Conservation (phyloP, 2,329 filamentous ascomycete genomes). For the Alternaria burnsii region DNA sequence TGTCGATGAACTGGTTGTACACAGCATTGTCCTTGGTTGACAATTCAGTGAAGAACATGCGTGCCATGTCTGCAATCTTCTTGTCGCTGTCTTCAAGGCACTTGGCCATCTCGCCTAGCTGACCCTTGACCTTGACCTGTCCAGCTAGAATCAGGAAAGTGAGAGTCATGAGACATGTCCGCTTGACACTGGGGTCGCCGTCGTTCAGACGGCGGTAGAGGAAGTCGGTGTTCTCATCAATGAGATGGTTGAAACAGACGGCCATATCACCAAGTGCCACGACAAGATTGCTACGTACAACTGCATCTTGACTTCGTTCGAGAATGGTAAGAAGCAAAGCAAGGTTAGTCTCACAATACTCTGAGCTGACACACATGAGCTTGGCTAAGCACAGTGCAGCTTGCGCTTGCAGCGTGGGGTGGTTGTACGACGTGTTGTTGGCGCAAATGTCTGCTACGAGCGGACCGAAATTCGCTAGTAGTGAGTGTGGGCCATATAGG, state of each 20-base stretch:
- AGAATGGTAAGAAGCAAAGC: slow-evolving; percentile 97
- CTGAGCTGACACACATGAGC: slow-evolving; percentile 96
- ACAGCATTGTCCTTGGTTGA: slow-evolving; percentile 98
- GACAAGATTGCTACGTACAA: slow-evolving; percentile 93
- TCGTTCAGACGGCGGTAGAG: slow-evolving; percentile 93
- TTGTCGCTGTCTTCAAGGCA: slow-evolving; percentile 97
- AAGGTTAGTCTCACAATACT: slow-evolving; percentile 94
- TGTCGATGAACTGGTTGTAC: slow-evolving; percentile 99
- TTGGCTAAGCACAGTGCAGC: slow-evolving; percentile 95
- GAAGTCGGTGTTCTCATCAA: slow-evolving; percentile 99
- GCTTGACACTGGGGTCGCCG: slow-evolving; percentile 86
- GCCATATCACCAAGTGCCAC: slow-evolving; percentile 99
- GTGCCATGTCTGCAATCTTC: slow-evolving; percentile 87
- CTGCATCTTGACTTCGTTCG: slow-evolving; percentile 90
- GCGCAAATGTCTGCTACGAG: slow-evolving; percentile 88
- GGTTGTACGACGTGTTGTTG: slow-evolving; percentile 91
- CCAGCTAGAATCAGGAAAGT: slow-evolving; percentile 97
- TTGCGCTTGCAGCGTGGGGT: slow-evolving; percentile 88
- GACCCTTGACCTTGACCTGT: slow-evolving; percentile 99
- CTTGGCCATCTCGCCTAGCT: slow-evolving; percentile 98
- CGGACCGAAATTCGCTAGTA: slow-evolving; percentile 90
- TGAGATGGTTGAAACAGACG: slow-evolving; percentile 98
- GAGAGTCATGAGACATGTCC: slow-evolving; percentile 97
- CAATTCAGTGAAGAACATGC: slow-evolving; percentile 98
- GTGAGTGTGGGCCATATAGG: slow-evolving; percentile 80